A percentile compares a stretch with the other conserved stretches of the same genome.
These are phyloP conservation scores for Pulveroboletus sp. DNA, from an alignment of 768 basidiomycete genomes.

Conservation along the genomic window DNA sequence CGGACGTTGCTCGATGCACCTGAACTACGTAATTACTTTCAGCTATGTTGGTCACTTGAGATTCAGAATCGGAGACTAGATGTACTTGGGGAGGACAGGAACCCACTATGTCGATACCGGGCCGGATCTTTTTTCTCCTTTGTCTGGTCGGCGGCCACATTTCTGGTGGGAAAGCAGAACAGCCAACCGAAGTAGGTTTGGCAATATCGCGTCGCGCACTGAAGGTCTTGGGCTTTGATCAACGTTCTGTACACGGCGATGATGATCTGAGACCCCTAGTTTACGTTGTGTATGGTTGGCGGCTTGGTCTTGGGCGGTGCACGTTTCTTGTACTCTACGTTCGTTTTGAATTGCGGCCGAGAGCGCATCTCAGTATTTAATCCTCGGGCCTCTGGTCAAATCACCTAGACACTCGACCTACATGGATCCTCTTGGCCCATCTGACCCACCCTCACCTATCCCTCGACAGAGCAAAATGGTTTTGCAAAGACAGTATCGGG, in stretches of 20 bases:
- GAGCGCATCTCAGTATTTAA: conserved; percentile 9
- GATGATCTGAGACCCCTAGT: neutral
- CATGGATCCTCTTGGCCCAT: neutral
- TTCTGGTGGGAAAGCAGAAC: neutral
- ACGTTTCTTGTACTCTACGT: neutral
- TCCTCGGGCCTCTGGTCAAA: neutral
- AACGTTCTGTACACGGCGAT: neutral
- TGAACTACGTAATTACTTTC: neutral
- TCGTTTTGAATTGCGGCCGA: neutral
- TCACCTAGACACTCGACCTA: neutral
- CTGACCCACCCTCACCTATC: neutral
- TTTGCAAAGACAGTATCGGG: conserved; percentile 19
- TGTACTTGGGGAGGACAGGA: neutral
- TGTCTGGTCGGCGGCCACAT: neutral
- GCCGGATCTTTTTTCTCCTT: neutral
- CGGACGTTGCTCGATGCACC: too few relatives aligned
- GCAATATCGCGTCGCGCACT: too few relatives aligned
- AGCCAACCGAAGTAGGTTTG: neutral
- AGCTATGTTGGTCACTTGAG: too few relatives aligned
- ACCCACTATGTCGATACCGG: too few relatives aligned
- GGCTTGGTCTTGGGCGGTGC: neutral
- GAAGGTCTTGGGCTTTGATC: too few relatives aligned
- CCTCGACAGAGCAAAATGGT: conserved; percentile 12
- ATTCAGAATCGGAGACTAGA: neutral
- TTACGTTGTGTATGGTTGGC: neutral